Conservation (phyloP, 768 basidiomycete species). For the Gloeopeniophorella convolvens region DNA sequence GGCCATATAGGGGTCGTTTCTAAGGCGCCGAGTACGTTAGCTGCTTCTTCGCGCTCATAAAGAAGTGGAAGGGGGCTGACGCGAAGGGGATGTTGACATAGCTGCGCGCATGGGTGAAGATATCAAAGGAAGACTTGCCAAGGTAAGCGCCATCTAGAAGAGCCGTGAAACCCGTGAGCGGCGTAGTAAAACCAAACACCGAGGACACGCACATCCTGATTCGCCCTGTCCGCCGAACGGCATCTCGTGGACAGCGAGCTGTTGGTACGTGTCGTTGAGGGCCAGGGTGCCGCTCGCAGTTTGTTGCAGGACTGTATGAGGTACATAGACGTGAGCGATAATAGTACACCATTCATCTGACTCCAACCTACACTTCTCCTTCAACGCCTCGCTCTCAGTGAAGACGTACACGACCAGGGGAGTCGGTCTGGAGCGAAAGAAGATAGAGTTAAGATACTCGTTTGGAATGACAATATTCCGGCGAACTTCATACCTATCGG, state of each 20-base stretch:
- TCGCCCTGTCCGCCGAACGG: constrained; percentile 25
- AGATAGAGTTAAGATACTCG: too few species aligned
- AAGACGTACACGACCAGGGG: constrained; percentile 6
- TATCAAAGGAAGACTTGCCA: constrained; percentile 26
- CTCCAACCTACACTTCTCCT: constrained; percentile 3
- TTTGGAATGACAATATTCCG: too few species aligned
- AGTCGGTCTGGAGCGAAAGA: neutral
- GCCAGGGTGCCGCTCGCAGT: constrained; percentile 26
- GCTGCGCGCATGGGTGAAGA: constrained; percentile 45
- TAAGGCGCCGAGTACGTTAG: constrained; percentile 21
- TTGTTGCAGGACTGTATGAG: constrained; percentile 22
- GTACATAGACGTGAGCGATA: neutral
- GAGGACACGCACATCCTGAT: constrained; percentile 24
- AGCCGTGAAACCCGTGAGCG: neutral
- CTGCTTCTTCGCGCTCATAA: too few species aligned
- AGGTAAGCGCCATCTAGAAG: constrained; percentile 23
- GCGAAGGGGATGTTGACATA: constrained; percentile 51
- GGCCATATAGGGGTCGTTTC: constrained; percentile 43
- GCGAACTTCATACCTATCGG: constrained; percentile 2
- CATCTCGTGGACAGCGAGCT: constrained; percentile 19
- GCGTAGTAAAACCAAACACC: neutral
- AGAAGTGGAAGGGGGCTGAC: constrained; percentile 30
- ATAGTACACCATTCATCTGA: neutral
- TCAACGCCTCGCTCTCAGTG: constrained; percentile 7
- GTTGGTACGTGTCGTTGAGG: constrained; percentile 28